Percentiles rank a stretch among this genome's conserved stretches.
These are phyloP conservation scores for Noccaea caerulescens DNA, from an alignment of 345 rosid genomes.

Conservation along the genomic window DNA sequence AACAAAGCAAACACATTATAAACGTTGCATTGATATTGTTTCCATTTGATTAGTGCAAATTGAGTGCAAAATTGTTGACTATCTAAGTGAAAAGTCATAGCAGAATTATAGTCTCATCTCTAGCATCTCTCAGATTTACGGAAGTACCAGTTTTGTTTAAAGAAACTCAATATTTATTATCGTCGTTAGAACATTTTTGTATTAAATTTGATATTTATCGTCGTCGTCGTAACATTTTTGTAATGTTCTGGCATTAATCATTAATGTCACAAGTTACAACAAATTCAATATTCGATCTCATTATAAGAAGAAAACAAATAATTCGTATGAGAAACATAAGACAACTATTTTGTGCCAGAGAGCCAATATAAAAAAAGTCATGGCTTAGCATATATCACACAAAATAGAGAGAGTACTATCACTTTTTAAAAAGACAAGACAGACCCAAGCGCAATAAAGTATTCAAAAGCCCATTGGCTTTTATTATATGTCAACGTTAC, in stretches of 20 bases:
- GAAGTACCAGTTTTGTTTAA: conserved; percentile 10
- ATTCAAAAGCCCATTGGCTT: conserved; percentile 29
- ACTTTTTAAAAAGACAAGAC: conserved; percentile 15
- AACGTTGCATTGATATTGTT: too few species aligned
- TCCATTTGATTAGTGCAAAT: too few species aligned
- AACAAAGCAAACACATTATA: too few species aligned
- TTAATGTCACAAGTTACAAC: not conserved
- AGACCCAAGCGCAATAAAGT: conserved; percentile 9
- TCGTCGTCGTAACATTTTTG: too few species aligned
- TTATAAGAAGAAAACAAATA: not conserved
- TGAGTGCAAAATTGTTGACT: too few species aligned
- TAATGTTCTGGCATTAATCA: too few species aligned
- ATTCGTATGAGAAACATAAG: conserved; percentile 3
- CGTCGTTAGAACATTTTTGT: too few species aligned
- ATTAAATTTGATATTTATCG: too few species aligned
- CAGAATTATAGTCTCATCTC: too few species aligned
- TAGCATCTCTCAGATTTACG: not conserved
- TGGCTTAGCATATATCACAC: conserved; percentile 39
- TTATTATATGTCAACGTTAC: conserved; percentile 31
- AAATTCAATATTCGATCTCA: not conserved
- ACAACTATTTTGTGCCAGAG: conserved; percentile 21
- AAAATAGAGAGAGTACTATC: conserved; percentile 40
- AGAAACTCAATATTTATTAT: too few species aligned
- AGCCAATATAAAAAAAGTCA: conserved; percentile 22
- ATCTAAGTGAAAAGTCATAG: too few species aligned